Evolutionary conservation across 2,329 filamentous ascomycete genomes (phyloP), one percentile per base, ranked within the genome.

Genomic region (Exophiala sp.): DNA sequence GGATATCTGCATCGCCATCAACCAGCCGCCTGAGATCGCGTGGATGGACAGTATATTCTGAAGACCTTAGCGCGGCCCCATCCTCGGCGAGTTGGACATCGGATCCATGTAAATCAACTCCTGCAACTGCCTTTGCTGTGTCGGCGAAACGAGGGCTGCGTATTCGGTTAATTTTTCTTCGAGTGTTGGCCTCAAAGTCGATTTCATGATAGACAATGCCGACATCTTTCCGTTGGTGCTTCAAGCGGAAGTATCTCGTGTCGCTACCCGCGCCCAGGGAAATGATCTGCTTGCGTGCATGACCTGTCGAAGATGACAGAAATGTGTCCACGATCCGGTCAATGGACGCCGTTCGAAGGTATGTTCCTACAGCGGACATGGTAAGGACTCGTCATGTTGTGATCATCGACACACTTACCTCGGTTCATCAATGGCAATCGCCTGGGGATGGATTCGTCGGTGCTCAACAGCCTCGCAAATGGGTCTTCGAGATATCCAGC

Each of bases 241-340:
- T 56, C 40, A 96, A 71, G 16, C 88, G 82, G 63, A 96, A 89
- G 52, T 83, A 85, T 13, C 93, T 80, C 5, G 93, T 97, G 65
- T 98, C 93, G 9, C 90, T 95, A 19, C 93, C 93, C 13, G 93
- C 91, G 23, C 93, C 93, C 1, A 98, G 78, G 0, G 90, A 96
- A 53, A 98, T 78, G 52, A 98, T 88, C 65, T 98, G 93, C 65
- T 70, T 69, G 53, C 60, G 51, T 62, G 7, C 47, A 58, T 39
- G 50, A 10, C 21, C 38, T 69, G 54, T 62, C n/a, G n/a, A n/a
- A 58, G 42, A 63, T n/a, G 35, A 64, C 55, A 60, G 50, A 27
- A 97, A 97, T 6, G 72, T 73, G 44, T 79, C 66, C 34, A 97
- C 80, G 1, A 98, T 79, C 10, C 69, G 73, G 68, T 98, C 89